Evolutionary conservation across 192 early-diverging fungal species (phyloP), one percentile per base, ranked within the genome.

Genomic region (Dissophora ornata): DNA sequence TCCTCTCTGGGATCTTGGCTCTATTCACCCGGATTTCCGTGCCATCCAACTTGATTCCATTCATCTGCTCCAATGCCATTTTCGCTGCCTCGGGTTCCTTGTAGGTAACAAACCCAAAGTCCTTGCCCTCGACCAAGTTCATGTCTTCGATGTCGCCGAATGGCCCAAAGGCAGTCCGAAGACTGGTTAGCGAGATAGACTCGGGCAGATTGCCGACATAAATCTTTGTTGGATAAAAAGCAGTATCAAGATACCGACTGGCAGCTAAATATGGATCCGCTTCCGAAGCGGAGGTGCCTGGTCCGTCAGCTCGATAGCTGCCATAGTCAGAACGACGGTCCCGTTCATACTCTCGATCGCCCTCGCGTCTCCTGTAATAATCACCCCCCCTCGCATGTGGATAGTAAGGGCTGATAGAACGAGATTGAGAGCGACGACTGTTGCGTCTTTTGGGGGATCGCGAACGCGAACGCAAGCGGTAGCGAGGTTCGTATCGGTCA

Each of bases 51-150:
- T 62, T 61, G 10, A 64, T 60, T 9, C 83, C 83, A 29, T 85
- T 74, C 83, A 85, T 85, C 42, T 67, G 73, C 22, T 74, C 69
- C 26, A 85, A 62, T 21, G 83, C 83, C 45, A 65, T 45, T 19
- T 67, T 57, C 6, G 83, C 83, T n/a, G 67, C 69, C 19, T 62
- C 62, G 1, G 80, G 70, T n/a, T 79, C 59, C 12, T 66, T 75
- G 66, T 66, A 85, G 11, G 83, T 85, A n/a, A 85, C 73, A 55
- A 85, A 85, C 0, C 79, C 83, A 69, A 81, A 85, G 60, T 82
- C 83, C 48, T 85, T 85, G 46, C 81, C 83, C 28, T 82, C 83
- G 2, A 85, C 83, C 50, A 82, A 49, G 57, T 82, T 82, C 48
- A 85, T 71, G 26, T 82, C 74, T 9, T 79, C 71, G 64, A 85